Base-by-base conservation (phyloP, 495 filamentous ascomycete genomes). In the Podospora australis region DNA sequence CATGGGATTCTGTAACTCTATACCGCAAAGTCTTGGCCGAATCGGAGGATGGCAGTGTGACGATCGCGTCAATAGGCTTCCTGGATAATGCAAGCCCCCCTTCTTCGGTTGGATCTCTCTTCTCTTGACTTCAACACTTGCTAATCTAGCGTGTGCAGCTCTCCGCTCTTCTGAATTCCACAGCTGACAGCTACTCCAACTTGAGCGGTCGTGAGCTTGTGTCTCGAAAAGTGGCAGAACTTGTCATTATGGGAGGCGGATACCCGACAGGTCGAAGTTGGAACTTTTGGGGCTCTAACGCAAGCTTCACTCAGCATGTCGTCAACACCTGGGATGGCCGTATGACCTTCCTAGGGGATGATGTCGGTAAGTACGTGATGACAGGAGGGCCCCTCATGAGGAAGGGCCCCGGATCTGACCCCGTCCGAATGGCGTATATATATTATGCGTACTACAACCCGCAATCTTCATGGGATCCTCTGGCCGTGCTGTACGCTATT, bases 221-320 rank as follows among this genome's bases (percentile, higher is more conserved):
- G 13, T 48, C 58, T 0, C 46, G 39, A 3, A 77, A 74, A 39
- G 68, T 77, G 0, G 48, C 56, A 2, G 67, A 77, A 46, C 58
- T 77, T 2, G 66, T 74, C 0, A 30, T 75, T 6, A 72, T 74
- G 69, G 73, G 73, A 23, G 73, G 73, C 2, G 48, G 16, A 8
- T 75, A 74, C 29, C 70, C 73, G 2, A 60, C 53, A 4, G 71
- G 71, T 6, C 45, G 50, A 23, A 65, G 69, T 20, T 74, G 60
- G 53, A 75, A 75, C 45, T 74, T 74, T 26, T 67, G 44, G 20
- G 70, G 67, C 5, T 47, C 46, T 29, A 67, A 69, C 34, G 46
- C 71, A 0, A 38, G 38, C 1, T 46, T 30, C 0, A 56, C 72
- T 0, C 57, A 61, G 4, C 62, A 66, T 28, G 71, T 73, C 3